phyloP scores from a whole-genome alignment of 2,329 filamentous ascomycete species.

The Neocucurbitaria cava region DNA sequence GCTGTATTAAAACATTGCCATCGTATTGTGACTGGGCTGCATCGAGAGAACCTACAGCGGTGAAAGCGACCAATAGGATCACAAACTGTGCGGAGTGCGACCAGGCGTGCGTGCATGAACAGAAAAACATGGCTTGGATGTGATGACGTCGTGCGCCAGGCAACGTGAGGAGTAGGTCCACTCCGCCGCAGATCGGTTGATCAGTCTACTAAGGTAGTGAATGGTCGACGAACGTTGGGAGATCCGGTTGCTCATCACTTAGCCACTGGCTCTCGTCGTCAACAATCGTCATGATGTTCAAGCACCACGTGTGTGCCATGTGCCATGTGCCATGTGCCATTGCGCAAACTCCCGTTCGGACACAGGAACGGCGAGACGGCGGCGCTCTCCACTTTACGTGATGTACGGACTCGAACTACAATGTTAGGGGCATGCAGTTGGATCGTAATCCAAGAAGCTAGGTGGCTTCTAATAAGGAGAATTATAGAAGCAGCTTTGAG shows the following conservation, averaged over 20 bases:
- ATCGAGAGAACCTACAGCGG: background rate
- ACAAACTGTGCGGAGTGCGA: background rate
- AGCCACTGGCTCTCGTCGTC: background rate
- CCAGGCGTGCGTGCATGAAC: background rate
- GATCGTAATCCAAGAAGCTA: too few species aligned
- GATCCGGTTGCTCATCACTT: background rate
- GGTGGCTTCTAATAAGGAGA: background rate
- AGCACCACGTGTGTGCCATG: slow-evolving; percentile 1
- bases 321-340: background rate
- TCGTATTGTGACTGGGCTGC: background rate
- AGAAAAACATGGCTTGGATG: background rate
- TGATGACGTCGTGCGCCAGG: background rate
- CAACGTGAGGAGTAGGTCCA: background rate
- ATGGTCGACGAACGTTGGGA: background rate
- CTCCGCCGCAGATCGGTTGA: background rate
- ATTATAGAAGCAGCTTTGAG: background rate
- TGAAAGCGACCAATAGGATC: background rate
- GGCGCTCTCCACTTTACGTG: background rate
- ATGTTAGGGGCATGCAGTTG: too few species aligned
- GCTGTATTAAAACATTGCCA: background rate
- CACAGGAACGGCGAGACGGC: too few species aligned
- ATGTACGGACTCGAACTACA: too few species aligned
- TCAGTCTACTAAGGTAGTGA: background rate
- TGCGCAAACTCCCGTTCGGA: background rate
- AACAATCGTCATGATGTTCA: slow-evolving; percentile 1